A percentile compares a stretch with the other conserved stretches of the same genome.
phyloP scores from a whole-genome alignment of 2,329 filamentous ascomycete species.

The Stenocarpella maydis region DNA sequence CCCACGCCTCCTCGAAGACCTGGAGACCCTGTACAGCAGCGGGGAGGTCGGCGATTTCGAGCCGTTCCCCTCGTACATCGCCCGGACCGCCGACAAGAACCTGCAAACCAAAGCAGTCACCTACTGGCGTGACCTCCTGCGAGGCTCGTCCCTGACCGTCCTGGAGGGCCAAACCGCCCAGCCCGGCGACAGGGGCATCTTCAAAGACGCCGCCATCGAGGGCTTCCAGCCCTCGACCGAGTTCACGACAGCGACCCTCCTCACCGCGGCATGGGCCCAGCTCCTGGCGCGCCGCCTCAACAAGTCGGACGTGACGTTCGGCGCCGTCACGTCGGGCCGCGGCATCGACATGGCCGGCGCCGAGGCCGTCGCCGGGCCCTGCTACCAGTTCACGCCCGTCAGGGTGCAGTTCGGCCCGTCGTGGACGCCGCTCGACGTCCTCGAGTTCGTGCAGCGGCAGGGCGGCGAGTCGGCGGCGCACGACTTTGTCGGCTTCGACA shows the following conservation, averaged over 20 bases:
- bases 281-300: constrained; percentile 47
- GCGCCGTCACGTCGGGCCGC: constrained; percentile 52
- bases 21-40: constrained; percentile 49
- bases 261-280: constrained; percentile 53
- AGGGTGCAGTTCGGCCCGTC: constrained; percentile 47
- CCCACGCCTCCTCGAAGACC: constrained; percentile 50
- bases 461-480: constrained; percentile 42
- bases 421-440: constrained; percentile 46
- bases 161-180: constrained; percentile 5
- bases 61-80: constrained; percentile 51
- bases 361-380: constrained; percentile 53
- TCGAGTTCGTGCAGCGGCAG: constrained; percentile 45
- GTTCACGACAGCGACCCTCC: constrained; percentile 52
- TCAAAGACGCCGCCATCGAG: constrained; percentile 36
- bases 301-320: constrained; percentile 50
- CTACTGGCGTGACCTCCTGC: constrained; percentile 54
- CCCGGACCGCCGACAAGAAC: constrained; percentile 38
- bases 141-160: constrained; percentile 48
- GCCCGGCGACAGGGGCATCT: constrained; percentile 33
- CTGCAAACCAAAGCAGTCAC: constrained; percentile 43
- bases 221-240: constrained; percentile 43
- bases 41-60: constrained; percentile 39
- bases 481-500: constrained; percentile 47
- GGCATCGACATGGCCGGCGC: constrained; percentile 47
- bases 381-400: constrained; percentile 54